Conservation (phyloP, 2,329 filamentous ascomycete species). For the Sporothrix brunneoviolacea region DNA sequence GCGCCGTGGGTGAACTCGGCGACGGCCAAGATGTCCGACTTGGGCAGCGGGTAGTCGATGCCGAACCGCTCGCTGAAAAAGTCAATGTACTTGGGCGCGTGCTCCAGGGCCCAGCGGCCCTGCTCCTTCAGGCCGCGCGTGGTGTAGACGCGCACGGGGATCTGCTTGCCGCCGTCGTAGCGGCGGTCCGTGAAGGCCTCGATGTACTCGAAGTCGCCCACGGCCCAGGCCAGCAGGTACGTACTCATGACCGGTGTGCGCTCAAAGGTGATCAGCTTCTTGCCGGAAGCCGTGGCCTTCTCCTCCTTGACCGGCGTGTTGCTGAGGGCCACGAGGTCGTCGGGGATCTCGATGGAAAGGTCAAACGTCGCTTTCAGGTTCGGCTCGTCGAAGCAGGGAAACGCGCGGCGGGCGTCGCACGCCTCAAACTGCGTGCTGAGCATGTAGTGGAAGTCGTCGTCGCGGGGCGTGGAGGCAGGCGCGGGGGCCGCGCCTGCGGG, state of each 20-base stretch:
- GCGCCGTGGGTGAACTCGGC: slow-evolving; percentile 85
- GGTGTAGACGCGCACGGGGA: slow-evolving; percentile 93
- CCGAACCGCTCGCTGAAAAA: slow-evolving; percentile 94
- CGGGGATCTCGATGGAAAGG: slow-evolving; percentile 84
- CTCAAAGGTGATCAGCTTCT: slow-evolving; percentile 72
- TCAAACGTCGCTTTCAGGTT: slow-evolving; percentile 96
- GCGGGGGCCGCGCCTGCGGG: slow-evolving; percentile 47
- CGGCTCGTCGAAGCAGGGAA: slow-evolving; percentile 97
- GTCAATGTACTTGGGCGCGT: slow-evolving; percentile 89
- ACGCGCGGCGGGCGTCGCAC: slow-evolving; percentile 87
- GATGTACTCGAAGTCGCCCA: slow-evolving; percentile 95
- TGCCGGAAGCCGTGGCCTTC: slow-evolving; percentile 44
- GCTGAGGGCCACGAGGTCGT: slow-evolving; percentile 80
- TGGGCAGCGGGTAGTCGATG: slow-evolving; percentile 88
- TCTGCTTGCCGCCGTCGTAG: slow-evolving; percentile 72
- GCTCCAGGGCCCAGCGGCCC: slow-evolving; percentile 80
- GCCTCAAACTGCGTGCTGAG: slow-evolving; percentile 97
- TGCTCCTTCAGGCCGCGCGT: slow-evolving; percentile 91
- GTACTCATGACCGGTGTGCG: slow-evolving; percentile 87
- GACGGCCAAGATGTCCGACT: slow-evolving; percentile 83
- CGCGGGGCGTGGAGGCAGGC: slow-evolving; percentile 70
- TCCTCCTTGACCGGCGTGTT: slow-evolving; percentile 88
- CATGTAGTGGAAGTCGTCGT: slow-evolving; percentile 63
- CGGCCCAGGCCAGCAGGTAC: slow-evolving; percentile 84
- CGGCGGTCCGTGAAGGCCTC: slow-evolving; percentile 83